phyloP scores from a whole-genome alignment of 495 filamentous ascomycete genomes.

The Chaetomium tenue region DNA sequence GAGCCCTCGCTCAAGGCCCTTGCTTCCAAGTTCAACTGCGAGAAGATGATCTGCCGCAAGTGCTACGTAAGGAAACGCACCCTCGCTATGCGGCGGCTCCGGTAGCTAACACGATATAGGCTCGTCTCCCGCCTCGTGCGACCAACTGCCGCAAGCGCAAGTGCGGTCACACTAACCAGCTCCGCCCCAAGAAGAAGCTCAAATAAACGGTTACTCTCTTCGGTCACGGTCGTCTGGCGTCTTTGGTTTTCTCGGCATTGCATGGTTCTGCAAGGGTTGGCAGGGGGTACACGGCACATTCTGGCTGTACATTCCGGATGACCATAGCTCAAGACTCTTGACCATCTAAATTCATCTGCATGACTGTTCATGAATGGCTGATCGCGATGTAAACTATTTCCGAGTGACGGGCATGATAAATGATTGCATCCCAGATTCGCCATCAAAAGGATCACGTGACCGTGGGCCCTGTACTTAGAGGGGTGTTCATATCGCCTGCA shows the following conservation, averaged over 20 bases:
- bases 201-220: conserved; percentile 63
- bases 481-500: background rate
- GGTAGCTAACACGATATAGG: conserved; percentile 48
- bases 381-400: background rate
- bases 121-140: conserved; percentile 94
- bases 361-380: conserved; percentile 2
- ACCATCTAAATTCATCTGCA: conserved; percentile 24
- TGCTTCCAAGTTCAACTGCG: conserved; percentile 99
- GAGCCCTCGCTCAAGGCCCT: conserved; percentile 98
- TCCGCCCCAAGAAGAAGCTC: conserved; percentile 99
- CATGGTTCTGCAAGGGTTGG: conserved; percentile 33
- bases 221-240: conserved; percentile 43
- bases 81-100: background rate
- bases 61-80: conserved; percentile 59
- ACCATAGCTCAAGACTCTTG: conserved; percentile 38
- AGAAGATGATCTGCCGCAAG: conserved; percentile 99
- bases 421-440: background rate
- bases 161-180: conserved; percentile 99
- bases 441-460: conserved; percentile 2
- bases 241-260: conserved; percentile 36
- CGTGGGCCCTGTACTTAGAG: background rate
- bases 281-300: conserved; percentile 27
- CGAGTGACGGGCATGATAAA: background rate
- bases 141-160: conserved; percentile 99
- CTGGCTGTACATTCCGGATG: conserved; percentile 33